Evolutionary conservation across 306 rosid genomes (phyloP), one percentile per base, ranked within the genome.

Genomic region (Sophora flavescens): DNA sequence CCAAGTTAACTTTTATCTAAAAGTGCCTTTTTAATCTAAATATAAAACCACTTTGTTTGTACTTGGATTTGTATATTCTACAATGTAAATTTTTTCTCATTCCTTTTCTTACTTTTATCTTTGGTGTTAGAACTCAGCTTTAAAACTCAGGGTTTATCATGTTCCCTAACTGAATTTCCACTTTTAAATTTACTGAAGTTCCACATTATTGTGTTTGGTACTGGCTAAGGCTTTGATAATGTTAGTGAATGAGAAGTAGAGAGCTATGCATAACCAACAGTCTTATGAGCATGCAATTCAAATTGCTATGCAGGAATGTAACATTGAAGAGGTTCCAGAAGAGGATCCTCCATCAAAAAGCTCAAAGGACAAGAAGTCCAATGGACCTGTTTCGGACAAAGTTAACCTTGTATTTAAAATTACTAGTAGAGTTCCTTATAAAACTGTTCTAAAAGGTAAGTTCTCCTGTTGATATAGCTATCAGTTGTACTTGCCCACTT

Each of bases 301-400:
- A 75, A 81, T 66, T 78, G 14, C 53, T 48, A 30, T 87, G 42
- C 79, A 95, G 98, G 98, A 95, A 73, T 95, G 97, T 70, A 92
- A 64, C 66, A 68, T 95, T 39, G 98, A 95, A 78, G 98, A 95
- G 87, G 86, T 68, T 74, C 18, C 89, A 38, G 98, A 92, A 76
- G 90, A 81, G 75, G 96, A 89, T 68, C 81, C 91, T 53, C 86
- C 96, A 64, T 41, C 92, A 36, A 92, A 94, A 82, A 89, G 92
- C 85, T 89, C 96, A 7, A 95, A 95, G 86, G 97, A 90, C 81
- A 95, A 90, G 86, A 95, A 95, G 79, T 87, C 93, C 13, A 92
- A 89, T 47, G 96, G 88, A 39, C 91, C 95, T 26, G 97, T 85
- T 80, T 76, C 95, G 80, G 81, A 89, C 72, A 94, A 92, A 84